phyloP scores from a whole-genome alignment of 495 filamentous ascomycete species.

The Penicillium soppii region DNA sequence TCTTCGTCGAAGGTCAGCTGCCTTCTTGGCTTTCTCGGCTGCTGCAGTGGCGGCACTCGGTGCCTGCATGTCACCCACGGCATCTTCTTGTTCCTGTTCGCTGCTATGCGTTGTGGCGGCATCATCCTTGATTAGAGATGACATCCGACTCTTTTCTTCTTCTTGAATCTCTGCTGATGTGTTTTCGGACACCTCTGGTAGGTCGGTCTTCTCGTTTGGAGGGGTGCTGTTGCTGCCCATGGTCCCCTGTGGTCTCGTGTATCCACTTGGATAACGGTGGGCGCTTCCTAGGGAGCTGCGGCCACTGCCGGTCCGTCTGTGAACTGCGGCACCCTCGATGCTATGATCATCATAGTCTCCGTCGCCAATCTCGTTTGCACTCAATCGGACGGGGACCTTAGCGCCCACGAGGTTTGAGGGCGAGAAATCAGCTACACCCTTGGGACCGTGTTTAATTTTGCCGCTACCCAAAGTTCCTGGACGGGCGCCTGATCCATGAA shows the following conservation, averaged over 20 bases:
- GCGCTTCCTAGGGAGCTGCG: constrained; percentile 71
- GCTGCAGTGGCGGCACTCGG: constrained; percentile 42
- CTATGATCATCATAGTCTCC: constrained; percentile 69
- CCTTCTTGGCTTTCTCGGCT: constrained; percentile 65
- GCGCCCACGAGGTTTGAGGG: constrained; percentile 72
- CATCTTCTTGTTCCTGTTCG: constrained; percentile 56
- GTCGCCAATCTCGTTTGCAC: constrained; percentile 91
- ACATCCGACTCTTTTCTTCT: constrained; percentile 38
- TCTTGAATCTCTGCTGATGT: constrained; percentile 45
- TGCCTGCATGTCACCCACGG: constrained; percentile 52
- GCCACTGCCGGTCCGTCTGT: constrained; percentile 74
- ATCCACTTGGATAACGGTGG: constrained; percentile 55
- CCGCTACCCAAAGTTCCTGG: constrained; percentile 63
- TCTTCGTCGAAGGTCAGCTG: constrained; percentile 74
- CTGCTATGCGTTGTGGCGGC: constrained; percentile 39
- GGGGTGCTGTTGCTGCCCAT: constrained; percentile 74
- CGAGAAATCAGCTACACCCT: constrained; percentile 68
- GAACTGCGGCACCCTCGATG: constrained; percentile 52
- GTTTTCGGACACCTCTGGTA: constrained; percentile 53
- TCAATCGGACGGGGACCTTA: constrained; percentile 84
- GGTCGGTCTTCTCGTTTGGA: constrained; percentile 48
- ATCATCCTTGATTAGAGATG: constrained; percentile 44
- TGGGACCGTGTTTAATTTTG: constrained; percentile 79
- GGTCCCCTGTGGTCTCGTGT: constrained; percentile 53
- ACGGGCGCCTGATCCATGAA: constrained; percentile 57